Evolutionary conservation across 345 rosid genomes (phyloP), one percentile per base, ranked within the genome.

Genomic region (Carallia brachiata): DNA sequence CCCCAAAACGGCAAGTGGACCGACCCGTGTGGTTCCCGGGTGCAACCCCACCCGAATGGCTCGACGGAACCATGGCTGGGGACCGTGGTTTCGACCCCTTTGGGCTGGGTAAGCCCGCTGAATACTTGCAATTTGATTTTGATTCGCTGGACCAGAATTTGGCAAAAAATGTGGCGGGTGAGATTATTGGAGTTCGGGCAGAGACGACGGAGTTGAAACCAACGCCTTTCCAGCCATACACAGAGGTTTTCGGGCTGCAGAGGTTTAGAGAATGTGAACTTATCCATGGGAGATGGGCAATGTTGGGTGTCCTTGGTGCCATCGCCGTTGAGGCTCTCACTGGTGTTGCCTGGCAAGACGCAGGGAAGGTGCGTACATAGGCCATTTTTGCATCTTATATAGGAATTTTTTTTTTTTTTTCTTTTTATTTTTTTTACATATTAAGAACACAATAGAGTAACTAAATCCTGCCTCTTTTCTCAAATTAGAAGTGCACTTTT

Each of bases 201-300:
- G 97, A 88, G 4, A 1, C 78, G 6, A 6, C 78, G 1, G 93
- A 88, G 55, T 66, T 94, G 39, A 80, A 90, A 0, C 84, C 95
- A 69, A 91, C 98, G 48, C 95, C 97, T 66, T 88, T 91, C 66
- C 95, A 87, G 82, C 98, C 96, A 32, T 91, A 94, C 80, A 61
- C 77, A 17, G 95, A 91, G 88, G 96, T 87, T 5, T 91, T 91
- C 23, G 96, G 95, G 75, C 19, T 91, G 32, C 89, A 90, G 77
- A 78, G 98, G 77, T 94, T 94, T 66, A 82, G 98, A 71, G 98
- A 94, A 84, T 91, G 96, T 37, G 96, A 94, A 85, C 74, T 94
- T 55, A 94, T 91, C n/a, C 94, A 88, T 57, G 97, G 93, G 15
- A 81, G 93, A 61, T 91, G 96, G 98, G 97, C 95, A 18, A 91